phyloP scores from a whole-genome alignment of 2,329 filamentous ascomycete genomes.

The Sporothrix pallida region DNA sequence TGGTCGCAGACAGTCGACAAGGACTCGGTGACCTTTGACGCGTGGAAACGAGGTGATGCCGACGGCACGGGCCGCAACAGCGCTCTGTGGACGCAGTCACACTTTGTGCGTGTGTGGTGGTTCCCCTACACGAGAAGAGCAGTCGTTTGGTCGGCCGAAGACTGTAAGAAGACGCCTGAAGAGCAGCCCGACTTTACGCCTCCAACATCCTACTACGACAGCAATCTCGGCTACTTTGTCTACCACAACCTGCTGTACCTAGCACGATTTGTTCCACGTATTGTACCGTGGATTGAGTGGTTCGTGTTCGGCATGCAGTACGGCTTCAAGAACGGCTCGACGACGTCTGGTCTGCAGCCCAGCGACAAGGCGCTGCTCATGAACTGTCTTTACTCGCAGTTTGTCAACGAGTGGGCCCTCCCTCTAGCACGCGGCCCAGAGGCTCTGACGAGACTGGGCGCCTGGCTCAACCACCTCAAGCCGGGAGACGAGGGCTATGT shows the following conservation, averaged over 20 bases:
- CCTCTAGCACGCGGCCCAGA: slow-evolving; percentile 86
- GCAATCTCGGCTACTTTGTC: slow-evolving; percentile 79
- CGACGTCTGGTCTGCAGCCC: slow-evolving; percentile 74
- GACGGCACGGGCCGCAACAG: slow-evolving; percentile 69
- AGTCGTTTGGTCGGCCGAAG: slow-evolving; percentile 87
- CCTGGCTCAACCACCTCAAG: slow-evolving; percentile 74
- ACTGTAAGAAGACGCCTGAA: slow-evolving; percentile 64
- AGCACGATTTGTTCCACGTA: slow-evolving; percentile 75
- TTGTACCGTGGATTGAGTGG: slow-evolving; percentile 90
- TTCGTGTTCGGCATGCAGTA: slow-evolving; percentile 98
- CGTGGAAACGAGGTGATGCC: slow-evolving; percentile 71
- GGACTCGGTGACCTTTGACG: slow-evolving; percentile 68
- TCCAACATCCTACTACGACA: slow-evolving; percentile 78
- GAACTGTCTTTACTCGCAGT: slow-evolving; percentile 98
- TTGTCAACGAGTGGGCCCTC: slow-evolving; percentile 97
- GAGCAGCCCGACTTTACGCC: slow-evolving; percentile 54
- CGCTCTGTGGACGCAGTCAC: slow-evolving; percentile 79
- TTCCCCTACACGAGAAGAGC: slow-evolving; percentile 88
- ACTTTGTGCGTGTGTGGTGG: slow-evolving; percentile 98
- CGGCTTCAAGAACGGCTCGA: slow-evolving; percentile 71
- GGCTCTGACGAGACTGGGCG: slow-evolving; percentile 78
- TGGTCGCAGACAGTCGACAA: slow-evolving; percentile 83
- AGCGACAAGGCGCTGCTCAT: slow-evolving; percentile 83
- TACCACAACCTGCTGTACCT: slow-evolving; percentile 91
- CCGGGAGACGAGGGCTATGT: slow-evolving; percentile 65